Base-by-base conservation (phyloP, 306 rosid genomes). In the Lathyrus oleraceus region DNA sequence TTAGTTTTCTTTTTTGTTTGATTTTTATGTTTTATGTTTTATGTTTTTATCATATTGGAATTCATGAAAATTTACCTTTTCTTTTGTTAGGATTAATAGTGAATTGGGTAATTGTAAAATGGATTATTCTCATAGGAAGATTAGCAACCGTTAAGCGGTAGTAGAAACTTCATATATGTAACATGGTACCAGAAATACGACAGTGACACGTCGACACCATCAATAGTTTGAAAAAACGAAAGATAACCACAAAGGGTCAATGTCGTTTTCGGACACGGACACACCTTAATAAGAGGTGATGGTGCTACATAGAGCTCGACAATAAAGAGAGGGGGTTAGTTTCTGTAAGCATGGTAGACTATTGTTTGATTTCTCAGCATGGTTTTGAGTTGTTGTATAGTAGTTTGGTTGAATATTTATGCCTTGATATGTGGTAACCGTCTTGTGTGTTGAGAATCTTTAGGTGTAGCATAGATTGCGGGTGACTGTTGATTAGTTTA, bases 1-100 rank as follows among this genome's bases (percentile, higher is more conserved):
- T 94, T 66, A 85, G 91, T 84, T 8, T 40, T 39, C 52, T 3
- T 51, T 40, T 14, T 16, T 39, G 17, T 0, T 3, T 61, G 0
- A 0, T 32, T 6, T 30, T 3, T 8, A 0, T 14, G 6, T 15
- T 8, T 14, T 6, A 3, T 1, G 6, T 58, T 59, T 32, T 60
- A 0, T 15, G 5, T 4, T 62, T 8, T 38, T 20, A 11, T 62
- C 1, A 4, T 28, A 1, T 11, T 39, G 32, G 21, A 17, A 12
- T 39, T 19, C 3, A 4, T 39, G 16, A 10, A 62, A 38, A 57
- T 14, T 27, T 13, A 13, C 9, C 0, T 4, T 23, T 25, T 5
- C 6, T 27, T 57, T 25, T 0, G 19, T 35, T 35, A 6, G 3
- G 3, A 56, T 56, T 13, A 2, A 12, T 56, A 13, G 19, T 13